Conservation (phyloP, 768 basidiomycete genomes). For the Suillus placidus region DNA sequence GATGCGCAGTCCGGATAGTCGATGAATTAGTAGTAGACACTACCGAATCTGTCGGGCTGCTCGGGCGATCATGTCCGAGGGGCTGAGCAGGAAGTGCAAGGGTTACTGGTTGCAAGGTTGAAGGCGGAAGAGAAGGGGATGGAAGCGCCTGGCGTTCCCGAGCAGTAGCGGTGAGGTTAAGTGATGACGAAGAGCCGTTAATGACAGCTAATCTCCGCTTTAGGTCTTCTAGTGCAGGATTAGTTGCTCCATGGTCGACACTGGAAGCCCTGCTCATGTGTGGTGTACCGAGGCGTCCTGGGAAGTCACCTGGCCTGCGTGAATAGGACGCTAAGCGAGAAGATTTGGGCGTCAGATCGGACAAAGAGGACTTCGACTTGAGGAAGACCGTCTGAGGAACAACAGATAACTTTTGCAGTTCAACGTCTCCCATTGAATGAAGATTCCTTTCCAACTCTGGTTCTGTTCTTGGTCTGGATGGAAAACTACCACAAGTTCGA, state of each 20-base stretch:
- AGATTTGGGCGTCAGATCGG: constrained; percentile 40
- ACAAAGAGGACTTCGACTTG: constrained; percentile 46
- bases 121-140: constrained; percentile 20
- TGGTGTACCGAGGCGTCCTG: constrained; percentile 53
- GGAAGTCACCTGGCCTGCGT: constrained; percentile 44
- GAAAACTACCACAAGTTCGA: constrained; percentile 50
- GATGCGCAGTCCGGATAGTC: constrained; percentile 56
- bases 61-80: constrained; percentile 52
- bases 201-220: constrained; percentile 74
- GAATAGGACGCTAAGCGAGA: constrained; percentile 42
- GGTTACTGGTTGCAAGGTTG: constrained; percentile 17
- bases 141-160: constrained; percentile 48
- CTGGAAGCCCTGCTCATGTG: constrained; percentile 51
- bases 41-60: constrained; percentile 84
- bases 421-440: constrained; percentile 66
- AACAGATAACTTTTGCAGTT: constrained; percentile 85
- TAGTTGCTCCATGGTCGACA: constrained; percentile 45
- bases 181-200: constrained; percentile 70
- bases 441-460: constrained; percentile 65
- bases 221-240: constrained; percentile 76
- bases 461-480: constrained; percentile 64
- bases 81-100: constrained; percentile 28
- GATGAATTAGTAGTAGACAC: constrained; percentile 72
- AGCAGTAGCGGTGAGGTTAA: constrained; percentile 47
- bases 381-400: constrained; percentile 93